A percentile compares a stretch with the other conserved stretches of the same genome.
These are phyloP conservation scores for Elaeagnus macrophylla DNA, from an alignment of 306 rosid species.

Conservation along the genomic window DNA sequence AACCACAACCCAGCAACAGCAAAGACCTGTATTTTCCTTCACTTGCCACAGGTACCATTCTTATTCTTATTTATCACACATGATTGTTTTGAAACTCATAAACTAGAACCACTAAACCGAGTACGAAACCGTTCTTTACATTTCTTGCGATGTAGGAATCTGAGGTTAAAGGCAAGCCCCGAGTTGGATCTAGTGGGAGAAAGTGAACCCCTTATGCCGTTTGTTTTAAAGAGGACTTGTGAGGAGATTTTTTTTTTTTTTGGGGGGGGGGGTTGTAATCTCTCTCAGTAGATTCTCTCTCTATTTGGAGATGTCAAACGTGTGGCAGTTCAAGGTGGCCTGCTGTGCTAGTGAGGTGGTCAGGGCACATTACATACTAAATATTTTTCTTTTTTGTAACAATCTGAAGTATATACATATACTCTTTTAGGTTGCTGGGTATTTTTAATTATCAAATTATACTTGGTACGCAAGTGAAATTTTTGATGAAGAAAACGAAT, in stretches of 20 bases:
- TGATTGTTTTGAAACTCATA: background rate
- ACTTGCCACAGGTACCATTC: constrained; percentile 47
- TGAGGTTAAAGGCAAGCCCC: constrained; percentile 31
- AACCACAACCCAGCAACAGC: constrained; percentile 77
- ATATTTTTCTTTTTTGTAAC: too few species aligned
- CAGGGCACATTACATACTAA: too few species aligned
- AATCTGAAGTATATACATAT: too few species aligned
- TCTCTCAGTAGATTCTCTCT: too few species aligned
- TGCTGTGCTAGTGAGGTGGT: too few species aligned
- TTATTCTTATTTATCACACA: background rate
- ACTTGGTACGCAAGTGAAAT: too few species aligned
- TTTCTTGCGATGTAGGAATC: constrained; percentile 15
- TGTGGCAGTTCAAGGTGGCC: too few species aligned
- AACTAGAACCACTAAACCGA: background rate
- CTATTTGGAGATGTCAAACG: too few species aligned
- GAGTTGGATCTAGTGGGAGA: constrained; percentile 21
- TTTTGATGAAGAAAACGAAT: too few species aligned
- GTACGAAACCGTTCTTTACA: background rate
- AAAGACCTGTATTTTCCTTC: constrained; percentile 57
- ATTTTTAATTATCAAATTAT: too few species aligned
- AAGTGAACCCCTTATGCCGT: constrained; percentile 14
- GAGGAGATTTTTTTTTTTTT: background rate
- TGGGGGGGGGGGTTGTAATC: too few species aligned
- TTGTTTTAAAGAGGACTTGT: background rate
- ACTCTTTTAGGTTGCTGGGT: too few species aligned